phyloP scores from a whole-genome alignment of 2,329 filamentous ascomycete genomes.

The Penicillium sp. region DNA sequence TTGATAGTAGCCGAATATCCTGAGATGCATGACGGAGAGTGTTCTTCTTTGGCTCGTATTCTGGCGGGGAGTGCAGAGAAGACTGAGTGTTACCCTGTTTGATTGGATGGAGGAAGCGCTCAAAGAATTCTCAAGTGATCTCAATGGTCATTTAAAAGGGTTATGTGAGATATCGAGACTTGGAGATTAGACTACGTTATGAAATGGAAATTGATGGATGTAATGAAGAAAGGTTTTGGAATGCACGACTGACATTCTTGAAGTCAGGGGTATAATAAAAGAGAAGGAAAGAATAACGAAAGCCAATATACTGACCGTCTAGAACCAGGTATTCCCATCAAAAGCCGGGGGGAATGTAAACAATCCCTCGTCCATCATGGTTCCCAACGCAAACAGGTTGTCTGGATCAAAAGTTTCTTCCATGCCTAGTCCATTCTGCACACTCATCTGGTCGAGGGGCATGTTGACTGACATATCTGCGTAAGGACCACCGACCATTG shows the following conservation, averaged over 20 bases:
- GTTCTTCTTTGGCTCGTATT: background rate
- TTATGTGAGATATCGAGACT: no score
- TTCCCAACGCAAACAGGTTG: conserved; percentile 30
- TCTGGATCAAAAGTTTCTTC: conserved; percentile 29
- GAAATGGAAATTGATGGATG: no score
- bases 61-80: no score
- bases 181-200: no score
- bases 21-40: no score
- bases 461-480: conserved; percentile 18
- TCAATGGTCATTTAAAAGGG: no score
- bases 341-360: conserved; percentile 27
- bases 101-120: no score
- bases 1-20: no score
- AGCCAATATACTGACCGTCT: background rate
- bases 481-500: conserved; percentile 7
- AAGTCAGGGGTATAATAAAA: conserved; percentile 4
- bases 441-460: conserved; percentile 19
- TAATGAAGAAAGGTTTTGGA: background rate
- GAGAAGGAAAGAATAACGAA: background rate
- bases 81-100: no score
- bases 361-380: conserved; percentile 34
- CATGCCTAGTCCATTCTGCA: conserved; percentile 27
- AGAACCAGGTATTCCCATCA: conserved; percentile 25
- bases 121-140: no score
- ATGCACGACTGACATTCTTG: background rate